Percentiles rank a stretch among this genome's conserved stretches.
These are phyloP conservation scores for Urostyla sp. DNA, from an alignment of 73 alveolate species.

Conservation along the genomic window DNA sequence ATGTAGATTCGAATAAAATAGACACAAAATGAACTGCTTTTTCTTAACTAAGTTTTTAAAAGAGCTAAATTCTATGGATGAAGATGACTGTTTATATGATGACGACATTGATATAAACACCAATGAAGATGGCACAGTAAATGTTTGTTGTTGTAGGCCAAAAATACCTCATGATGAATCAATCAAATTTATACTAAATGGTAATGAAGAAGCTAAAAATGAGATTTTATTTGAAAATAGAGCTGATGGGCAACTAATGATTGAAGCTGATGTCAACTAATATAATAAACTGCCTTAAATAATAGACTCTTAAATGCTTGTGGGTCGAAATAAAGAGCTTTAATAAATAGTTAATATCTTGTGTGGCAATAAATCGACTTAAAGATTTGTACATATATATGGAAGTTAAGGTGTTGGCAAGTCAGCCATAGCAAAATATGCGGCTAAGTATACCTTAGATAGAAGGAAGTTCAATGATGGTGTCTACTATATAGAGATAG, in stretches of 20 bases:
- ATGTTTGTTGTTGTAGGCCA: constrained; percentile 80
- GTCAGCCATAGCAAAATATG: constrained; percentile 61
- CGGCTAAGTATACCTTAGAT: constrained; percentile 62
- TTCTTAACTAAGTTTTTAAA: constrained; percentile 31
- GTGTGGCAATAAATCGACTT: background rate
- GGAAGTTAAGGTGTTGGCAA: constrained; percentile 65
- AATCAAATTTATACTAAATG: constrained; percentile 61
- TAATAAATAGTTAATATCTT: constrained; percentile 39
- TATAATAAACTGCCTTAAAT: constrained; percentile 32
- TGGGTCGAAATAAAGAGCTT: constrained; percentile 58
- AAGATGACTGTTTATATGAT: background rate
- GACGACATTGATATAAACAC: constrained; percentile 32
- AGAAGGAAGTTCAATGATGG: constrained; percentile 61
- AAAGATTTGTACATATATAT: constrained; percentile 53
- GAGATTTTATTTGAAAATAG: constrained; percentile 4
- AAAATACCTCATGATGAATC: constrained; percentile 81
- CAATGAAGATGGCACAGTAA: constrained; percentile 1
- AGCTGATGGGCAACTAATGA: constrained; percentile 47
- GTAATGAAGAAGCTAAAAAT: constrained; percentile 36
- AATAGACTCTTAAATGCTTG: constrained; percentile 33
- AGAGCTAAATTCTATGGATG: constrained; percentile 15
- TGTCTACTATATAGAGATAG: constrained; percentile 55
- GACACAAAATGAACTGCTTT: constrained; percentile 46
- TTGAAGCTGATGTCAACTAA: constrained; percentile 32
- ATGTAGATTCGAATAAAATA: constrained; percentile 3